Evolutionary conservation across 768 basidiomycete species (phyloP).

Genomic region (Mycena venus): DNA sequence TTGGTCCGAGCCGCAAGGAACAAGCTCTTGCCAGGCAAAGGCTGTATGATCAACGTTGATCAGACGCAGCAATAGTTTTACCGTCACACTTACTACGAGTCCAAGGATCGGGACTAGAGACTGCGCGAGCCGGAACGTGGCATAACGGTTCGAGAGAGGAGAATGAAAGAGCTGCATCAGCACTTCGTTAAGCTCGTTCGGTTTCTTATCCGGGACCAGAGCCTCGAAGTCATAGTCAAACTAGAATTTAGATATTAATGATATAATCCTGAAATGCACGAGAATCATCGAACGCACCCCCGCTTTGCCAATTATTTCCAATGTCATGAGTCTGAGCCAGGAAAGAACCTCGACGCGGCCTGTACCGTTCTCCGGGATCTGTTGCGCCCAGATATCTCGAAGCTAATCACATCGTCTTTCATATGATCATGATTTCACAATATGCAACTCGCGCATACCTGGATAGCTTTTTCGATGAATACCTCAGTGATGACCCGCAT

Average conservation of each 20-base stretch:
- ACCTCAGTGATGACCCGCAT: constrained; percentile 51
- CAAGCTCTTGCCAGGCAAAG: background rate
- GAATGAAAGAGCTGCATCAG: constrained; percentile 12
- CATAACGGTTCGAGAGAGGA: background rate
- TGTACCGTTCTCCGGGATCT: background rate
- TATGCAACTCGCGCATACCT: constrained; percentile 35
- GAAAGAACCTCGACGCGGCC: constrained; percentile 10
- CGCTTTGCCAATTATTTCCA: constrained; percentile 22
- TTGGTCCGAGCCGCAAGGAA: background rate
- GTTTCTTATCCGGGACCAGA: background rate
- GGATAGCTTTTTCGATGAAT: constrained; percentile 49
- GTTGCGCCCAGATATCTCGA: constrained; percentile 11
- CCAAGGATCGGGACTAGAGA: constrained; percentile 3
- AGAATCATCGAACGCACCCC: background rate
- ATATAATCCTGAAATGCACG: background rate
- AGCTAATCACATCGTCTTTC: background rate
- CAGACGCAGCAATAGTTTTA: background rate
- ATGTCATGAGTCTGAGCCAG: constrained; percentile 6
- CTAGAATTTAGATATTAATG: background rate
- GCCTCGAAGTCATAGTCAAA: constrained; percentile 19
- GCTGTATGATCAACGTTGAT: background rate
- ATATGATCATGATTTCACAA: background rate
- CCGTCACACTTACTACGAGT: background rate
- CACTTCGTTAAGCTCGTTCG: constrained; percentile 5
- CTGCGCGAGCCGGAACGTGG: background rate